Evolutionary conservation across 805 yeast genomes (phyloP), one percentile per base, ranked within the genome.

Genomic region (Yarrowia hollandica): DNA sequence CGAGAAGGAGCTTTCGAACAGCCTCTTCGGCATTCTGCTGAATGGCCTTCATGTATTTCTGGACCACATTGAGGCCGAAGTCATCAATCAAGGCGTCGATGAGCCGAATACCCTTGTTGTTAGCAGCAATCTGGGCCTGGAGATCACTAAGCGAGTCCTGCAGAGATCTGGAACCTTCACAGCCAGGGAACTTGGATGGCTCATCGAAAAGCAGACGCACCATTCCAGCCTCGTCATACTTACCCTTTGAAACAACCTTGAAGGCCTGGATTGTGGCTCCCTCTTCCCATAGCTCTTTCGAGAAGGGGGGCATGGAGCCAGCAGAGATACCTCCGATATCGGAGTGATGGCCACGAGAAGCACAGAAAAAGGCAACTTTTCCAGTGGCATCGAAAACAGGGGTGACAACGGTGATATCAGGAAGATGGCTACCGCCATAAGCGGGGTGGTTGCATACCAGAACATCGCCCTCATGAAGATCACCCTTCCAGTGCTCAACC

Each of bases 321-420:
- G 97, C 96, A 31, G 89, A 73, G 60, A 86, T 82, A 12, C 96
- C 95, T 15, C 98, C 97, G 67, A 92, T 91, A 71, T 91, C 98
- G 5, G 97, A 91, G 73, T 92, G 98, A 72, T 91, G 98, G 1
- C 97, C 97, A 64, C 98, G 78, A 0, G 96, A 85, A 0, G 97
- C 98, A 12, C 89, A 90, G 77, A 89, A 91, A 70, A 91, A 91
- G 23, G 90, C 81, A 31, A 89, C 78, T 25, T 64, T 52, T n/a
- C 64, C 67, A 57, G 75, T 71, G 6, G 76, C 79, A 39, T 74
- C 77, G 68, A 89, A 86, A 1, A 91, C 90, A 0, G 98, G 98
- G 0, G 97, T 88, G 42, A 92, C 84, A 11, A 91, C 95, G 0
- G 97, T 91, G 63, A 91, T 90, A 73, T 88, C 96, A 0, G 96